Evolutionary conservation across 1,139 yeast genomes (phyloP).

Genomic region (Taphrina wiesneri): DNA sequence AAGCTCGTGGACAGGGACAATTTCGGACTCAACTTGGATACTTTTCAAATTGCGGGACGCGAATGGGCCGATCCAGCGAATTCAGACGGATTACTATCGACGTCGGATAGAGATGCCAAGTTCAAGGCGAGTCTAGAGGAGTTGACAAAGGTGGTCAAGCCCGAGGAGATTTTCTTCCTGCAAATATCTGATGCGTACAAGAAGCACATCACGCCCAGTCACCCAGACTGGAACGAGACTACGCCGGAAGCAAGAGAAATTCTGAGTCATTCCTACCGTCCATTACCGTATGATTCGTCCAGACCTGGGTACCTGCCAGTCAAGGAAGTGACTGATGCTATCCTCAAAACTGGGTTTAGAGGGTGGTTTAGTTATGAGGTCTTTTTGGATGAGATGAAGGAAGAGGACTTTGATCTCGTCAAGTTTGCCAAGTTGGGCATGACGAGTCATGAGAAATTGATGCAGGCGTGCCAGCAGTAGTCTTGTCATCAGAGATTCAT

Average conservation of each 20-base stretch:
- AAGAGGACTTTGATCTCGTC: conserved; percentile 20
- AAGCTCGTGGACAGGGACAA: conserved; percentile 34
- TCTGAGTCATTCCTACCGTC: conserved; percentile 34
- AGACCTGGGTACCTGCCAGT: conserved; percentile 34
- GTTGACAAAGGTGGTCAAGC: conserved; percentile 22
- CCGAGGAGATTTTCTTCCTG: conserved; percentile 33
- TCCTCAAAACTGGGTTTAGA: conserved; percentile 28
- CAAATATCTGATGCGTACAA: conserved; percentile 35
- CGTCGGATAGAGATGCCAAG: neutral
- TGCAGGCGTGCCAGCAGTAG: conserved; percentile 13
- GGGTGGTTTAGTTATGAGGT: conserved; percentile 36
- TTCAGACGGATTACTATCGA: conserved; percentile 11
- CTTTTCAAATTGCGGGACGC: conserved; percentile 36
- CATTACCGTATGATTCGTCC: conserved; percentile 30
- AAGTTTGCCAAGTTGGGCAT: conserved; percentile 32
- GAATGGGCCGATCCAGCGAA: conserved; percentile 36
- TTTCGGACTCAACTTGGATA: conserved; percentile 36
- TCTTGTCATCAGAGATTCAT: neutral
- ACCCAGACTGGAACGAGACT: conserved; percentile 24
- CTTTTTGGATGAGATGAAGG: conserved; percentile 26
- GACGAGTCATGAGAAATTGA: conserved; percentile 17
- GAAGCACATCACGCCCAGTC: conserved; percentile 20
- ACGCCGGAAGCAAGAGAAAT: conserved; percentile 26
- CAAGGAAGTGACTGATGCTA: conserved; percentile 22
- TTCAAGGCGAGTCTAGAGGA: conserved; percentile 21